phyloP scores from a whole-genome alignment of 2,329 filamentous ascomycete genomes.

The Microascus cirrosus region DNA sequence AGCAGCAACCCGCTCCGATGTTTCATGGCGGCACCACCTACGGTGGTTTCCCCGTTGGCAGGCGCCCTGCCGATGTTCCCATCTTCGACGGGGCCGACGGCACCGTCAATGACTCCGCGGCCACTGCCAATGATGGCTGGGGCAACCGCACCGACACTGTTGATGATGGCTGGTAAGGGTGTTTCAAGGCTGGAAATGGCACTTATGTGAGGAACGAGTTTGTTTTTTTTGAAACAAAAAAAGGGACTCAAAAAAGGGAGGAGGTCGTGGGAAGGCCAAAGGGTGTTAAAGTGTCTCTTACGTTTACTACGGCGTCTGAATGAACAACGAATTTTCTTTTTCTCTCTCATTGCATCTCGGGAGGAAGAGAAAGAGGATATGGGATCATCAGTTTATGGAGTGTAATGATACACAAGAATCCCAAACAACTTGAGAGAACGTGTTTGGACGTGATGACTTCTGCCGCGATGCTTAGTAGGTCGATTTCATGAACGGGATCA shows the following conservation, averaged over 20 bases:
- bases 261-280: constrained; percentile 9
- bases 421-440: not conserved
- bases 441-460: too few relatives aligned
- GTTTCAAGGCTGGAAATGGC: not conserved
- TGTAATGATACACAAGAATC: constrained; percentile 20
- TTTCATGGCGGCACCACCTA: not conserved
- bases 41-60: not conserved
- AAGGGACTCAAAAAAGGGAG: not conserved
- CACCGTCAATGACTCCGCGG: not conserved
- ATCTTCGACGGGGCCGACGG: not conserved
- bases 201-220: not conserved
- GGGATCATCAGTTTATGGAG: constrained; percentile 22
- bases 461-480: too few relatives aligned
- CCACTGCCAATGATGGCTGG: not conserved
- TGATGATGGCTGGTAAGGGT: not conserved
- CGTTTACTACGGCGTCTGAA: constrained; percentile 5
- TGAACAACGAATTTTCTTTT: constrained; percentile 1
- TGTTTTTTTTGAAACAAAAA: not conserved
- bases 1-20: not conserved
- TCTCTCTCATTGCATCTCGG: constrained; percentile 18
- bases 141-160: not conserved
- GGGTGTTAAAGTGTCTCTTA: constrained; percentile 1
- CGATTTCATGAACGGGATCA: too few relatives aligned
- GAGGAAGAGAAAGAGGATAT: constrained; percentile 17
- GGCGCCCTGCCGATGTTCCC: not conserved